Percentiles rank a stretch among this genome's conserved stretches.
Evolutionary conservation across 2,329 filamentous ascomycete species (phyloP).

Genomic region (Xylariaceae sp.): DNA sequence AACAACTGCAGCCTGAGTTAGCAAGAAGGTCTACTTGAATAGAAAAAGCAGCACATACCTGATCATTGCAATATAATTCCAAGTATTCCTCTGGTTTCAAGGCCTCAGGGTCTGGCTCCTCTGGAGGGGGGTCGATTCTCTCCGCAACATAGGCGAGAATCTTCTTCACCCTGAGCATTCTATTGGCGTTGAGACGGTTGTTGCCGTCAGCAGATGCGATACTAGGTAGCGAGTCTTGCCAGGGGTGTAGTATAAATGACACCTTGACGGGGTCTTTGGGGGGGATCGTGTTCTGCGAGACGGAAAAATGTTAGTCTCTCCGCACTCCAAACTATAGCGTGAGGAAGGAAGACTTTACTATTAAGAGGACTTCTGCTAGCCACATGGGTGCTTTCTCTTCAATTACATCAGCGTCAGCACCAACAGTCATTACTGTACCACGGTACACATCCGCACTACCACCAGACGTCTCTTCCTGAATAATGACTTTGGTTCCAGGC

Average conservation of each 20-base stretch:
- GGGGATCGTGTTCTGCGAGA: slow-evolving; percentile 73
- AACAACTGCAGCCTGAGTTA: slow-evolving; percentile 59
- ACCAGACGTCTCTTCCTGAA: slow-evolving; percentile 72
- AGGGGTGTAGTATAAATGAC: slow-evolving; percentile 90
- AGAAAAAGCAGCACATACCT: slow-evolving; percentile 61
- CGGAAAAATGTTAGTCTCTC: slow-evolving; percentile 17
- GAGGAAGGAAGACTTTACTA: slow-evolving; percentile 51
- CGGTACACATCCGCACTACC: slow-evolving; percentile 86
- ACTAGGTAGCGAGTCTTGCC: slow-evolving; percentile 74
- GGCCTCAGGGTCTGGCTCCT: slow-evolving; percentile 63
- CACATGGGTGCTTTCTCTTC: slow-evolving; percentile 89
- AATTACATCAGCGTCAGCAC: slow-evolving; percentile 78
- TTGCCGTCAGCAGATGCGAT: slow-evolving; percentile 81
- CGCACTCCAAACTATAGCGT: background rate
- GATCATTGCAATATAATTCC: slow-evolving; percentile 92
- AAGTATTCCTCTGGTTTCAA: slow-evolving; percentile 90
- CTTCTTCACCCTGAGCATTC: slow-evolving; percentile 95
- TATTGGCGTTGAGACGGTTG: slow-evolving; percentile 91
- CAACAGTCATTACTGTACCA: slow-evolving; percentile 81
- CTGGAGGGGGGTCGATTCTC: slow-evolving; percentile 76
- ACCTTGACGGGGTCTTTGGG: slow-evolving; percentile 94
- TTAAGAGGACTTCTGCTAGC: slow-evolving; percentile 86
- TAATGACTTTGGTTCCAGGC: slow-evolving; percentile 68
- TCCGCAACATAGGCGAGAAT: slow-evolving; percentile 92
- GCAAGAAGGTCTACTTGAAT: slow-evolving; percentile 23